These are phyloP conservation scores for Heliamphora pulchella DNA, from an alignment of 179 eudicot species.

Conservation along the genomic window DNA sequence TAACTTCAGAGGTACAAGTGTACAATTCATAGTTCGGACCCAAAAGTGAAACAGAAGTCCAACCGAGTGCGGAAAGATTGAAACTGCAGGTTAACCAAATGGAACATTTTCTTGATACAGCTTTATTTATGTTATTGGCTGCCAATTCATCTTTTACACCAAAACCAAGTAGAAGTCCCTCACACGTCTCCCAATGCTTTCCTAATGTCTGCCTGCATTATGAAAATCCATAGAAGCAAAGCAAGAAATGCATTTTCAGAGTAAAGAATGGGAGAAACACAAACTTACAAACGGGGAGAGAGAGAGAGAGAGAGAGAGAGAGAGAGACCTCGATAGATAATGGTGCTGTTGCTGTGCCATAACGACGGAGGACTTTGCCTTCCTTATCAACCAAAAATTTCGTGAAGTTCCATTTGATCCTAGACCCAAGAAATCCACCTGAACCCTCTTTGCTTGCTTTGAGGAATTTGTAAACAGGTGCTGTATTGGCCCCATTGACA, in stretches of 20 bases:
- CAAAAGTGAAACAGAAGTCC: background rate
- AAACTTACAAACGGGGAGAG: background rate
- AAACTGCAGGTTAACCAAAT: constrained; percentile 10
- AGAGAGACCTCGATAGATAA: constrained; percentile 56
- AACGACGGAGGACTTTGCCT: constrained; percentile 61
- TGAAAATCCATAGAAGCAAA: constrained; percentile 9
- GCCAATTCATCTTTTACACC: background rate
- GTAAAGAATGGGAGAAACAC: constrained; percentile 4
- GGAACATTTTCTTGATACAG: background rate
- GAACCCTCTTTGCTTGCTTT: constrained; percentile 37
- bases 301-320: constrained; percentile 14
- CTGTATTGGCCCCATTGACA: constrained; percentile 57
- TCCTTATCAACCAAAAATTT: constrained; percentile 76
- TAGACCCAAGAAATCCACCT: constrained; percentile 34
- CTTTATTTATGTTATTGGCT: background rate
- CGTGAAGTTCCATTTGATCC: constrained; percentile 87
- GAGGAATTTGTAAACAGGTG: constrained; percentile 71
- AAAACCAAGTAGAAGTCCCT: background rate
- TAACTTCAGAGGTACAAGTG: background rate
- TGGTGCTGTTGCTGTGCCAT: constrained; percentile 52
- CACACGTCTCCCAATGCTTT: constrained; percentile 46
- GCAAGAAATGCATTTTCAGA: background rate
- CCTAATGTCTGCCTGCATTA: constrained; percentile 49
- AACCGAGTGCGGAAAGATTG: background rate
- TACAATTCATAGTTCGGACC: background rate